Evolutionary conservation across 164 flowering plant species (phyloP), one percentile per base, ranked within the genome.

Genomic region (Platanus orientalis): DNA sequence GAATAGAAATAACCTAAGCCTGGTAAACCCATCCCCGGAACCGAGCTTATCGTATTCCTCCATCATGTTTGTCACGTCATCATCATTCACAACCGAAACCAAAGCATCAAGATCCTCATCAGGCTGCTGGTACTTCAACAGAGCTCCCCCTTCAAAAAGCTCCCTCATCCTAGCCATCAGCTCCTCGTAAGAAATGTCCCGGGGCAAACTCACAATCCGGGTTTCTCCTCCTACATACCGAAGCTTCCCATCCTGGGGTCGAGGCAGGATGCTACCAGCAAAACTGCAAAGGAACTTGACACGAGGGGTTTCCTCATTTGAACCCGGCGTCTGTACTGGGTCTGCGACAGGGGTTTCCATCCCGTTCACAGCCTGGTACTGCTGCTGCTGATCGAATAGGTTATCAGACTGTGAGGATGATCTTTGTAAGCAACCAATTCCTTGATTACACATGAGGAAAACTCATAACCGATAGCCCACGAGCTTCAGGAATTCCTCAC

Each of bases 71-170:
- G 65, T 80, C 48, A 95, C 97, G 71, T 95, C 99, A 60, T 95
- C 99, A 64, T 95, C 96, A 60, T 95, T 95, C 57, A 95, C 97
- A 55, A 95, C 97, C 0, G 99, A 92, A 0, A 95, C 99, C 34
- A 95, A 75, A 3, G 99, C 97, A 75, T 95, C 99, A 55, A 92
- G 94, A 77, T 95, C 99, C 71, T 95, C 99, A 75, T 95, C 99
- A 2, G 97, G 99, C 71, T 95, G 99, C 69, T 95, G 99, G 61
- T 95, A 95, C 67, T 95, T 95, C 74, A 95, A 61, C 21, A 86
- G 70, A 1, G 75, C 66, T 1, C 81, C 94, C 9, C 76, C 86
- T 2, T 89, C 97, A 61, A 75, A 95, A 17, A 95, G 75, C 71
- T 92, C 99, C 66, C 76, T 76, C 99, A 92, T 89, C 71, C 71